Percentiles rank a stretch among this genome's conserved stretches.
Evolutionary conservation across 495 filamentous ascomycete genomes (phyloP).

Genomic region (Margaritispora aquatica): DNA sequence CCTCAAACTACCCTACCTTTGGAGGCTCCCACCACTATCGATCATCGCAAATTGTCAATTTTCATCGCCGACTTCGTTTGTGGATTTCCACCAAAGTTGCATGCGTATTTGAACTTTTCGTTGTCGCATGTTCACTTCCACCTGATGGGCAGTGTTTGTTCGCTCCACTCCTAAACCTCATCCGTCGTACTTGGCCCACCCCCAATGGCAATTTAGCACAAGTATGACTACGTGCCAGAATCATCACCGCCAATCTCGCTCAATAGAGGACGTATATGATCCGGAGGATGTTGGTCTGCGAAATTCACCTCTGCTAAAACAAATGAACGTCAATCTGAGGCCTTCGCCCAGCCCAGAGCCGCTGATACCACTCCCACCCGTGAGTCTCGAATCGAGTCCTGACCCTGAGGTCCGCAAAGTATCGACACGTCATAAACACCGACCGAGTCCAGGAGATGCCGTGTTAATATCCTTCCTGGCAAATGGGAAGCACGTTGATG

Average conservation of each 20-base stretch:
- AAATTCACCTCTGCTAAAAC: conserved; percentile 18
- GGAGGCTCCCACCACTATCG: neutral
- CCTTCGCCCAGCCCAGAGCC: conserved; percentile 22
- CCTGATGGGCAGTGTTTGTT: conserved; percentile 11
- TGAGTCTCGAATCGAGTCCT: conserved; percentile 15
- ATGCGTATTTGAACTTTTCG: neutral
- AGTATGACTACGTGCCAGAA: conserved; percentile 20
- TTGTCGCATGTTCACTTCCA: conserved; percentile 4
- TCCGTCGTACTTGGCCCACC: conserved; percentile 1
- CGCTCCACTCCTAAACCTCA: neutral
- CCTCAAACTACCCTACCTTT: neutral
- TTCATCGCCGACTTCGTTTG: neutral
- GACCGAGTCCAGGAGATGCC: conserved; percentile 41
- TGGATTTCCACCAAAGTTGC: neutral
- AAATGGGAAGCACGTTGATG: conserved; percentile 39
- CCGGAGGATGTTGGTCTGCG: conserved; percentile 20
- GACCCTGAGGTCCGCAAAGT: conserved; percentile 10
- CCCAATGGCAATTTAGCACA: conserved; percentile 18
- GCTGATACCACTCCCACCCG: conserved; percentile 8
- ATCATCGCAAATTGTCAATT: neutral
- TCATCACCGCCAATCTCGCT: neutral
- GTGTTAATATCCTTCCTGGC: conserved; percentile 46
- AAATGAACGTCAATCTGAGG: conserved; percentile 17
- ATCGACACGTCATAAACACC: conserved; percentile 5
- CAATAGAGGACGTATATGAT: conserved; percentile 16